phyloP scores from a whole-genome alignment of 129 eudicot species.

The Arctium lappa region DNA sequence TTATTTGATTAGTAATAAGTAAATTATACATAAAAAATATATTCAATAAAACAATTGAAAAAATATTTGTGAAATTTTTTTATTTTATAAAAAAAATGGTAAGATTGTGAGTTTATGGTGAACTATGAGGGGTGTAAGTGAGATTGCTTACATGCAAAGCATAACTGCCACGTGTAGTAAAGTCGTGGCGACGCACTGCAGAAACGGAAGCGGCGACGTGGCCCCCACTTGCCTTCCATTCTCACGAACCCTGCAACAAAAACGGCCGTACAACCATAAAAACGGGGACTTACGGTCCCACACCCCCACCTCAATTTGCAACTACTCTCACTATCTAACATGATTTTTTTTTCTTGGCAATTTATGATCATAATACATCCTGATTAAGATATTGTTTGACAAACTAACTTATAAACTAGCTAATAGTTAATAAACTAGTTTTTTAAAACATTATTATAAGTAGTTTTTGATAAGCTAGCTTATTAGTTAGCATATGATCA shows the following conservation, averaged over 20 bases:
- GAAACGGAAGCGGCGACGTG: conserved; percentile 38
- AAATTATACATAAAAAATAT: too few species aligned
- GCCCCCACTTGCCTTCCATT: conserved; percentile 35
- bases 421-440: too few species aligned
- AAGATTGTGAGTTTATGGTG: not conserved
- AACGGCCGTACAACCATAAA: conserved; percentile 33
- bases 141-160: conserved; percentile 28
- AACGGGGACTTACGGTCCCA: conserved; percentile 12
- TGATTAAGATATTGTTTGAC: too few species aligned
- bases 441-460: too few species aligned
- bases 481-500: too few species aligned
- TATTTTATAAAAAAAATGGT: not conserved
- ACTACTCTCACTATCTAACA: not conserved
- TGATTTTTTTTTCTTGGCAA: not conserved
- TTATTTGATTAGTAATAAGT: too few species aligned
- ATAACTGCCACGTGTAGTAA: conserved; percentile 33
- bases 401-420: too few species aligned
- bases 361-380: too few species aligned
- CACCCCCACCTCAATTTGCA: not conserved
- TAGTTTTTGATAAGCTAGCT: too few species aligned
- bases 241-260: conserved; percentile 14
- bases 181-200: conserved; percentile 29
- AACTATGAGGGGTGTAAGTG: not conserved
- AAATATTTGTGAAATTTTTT: too few species aligned
- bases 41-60: too few species aligned